Conservation (phyloP, 2,329 filamentous ascomycete genomes). For the Epichloe aotearoae region DNA sequence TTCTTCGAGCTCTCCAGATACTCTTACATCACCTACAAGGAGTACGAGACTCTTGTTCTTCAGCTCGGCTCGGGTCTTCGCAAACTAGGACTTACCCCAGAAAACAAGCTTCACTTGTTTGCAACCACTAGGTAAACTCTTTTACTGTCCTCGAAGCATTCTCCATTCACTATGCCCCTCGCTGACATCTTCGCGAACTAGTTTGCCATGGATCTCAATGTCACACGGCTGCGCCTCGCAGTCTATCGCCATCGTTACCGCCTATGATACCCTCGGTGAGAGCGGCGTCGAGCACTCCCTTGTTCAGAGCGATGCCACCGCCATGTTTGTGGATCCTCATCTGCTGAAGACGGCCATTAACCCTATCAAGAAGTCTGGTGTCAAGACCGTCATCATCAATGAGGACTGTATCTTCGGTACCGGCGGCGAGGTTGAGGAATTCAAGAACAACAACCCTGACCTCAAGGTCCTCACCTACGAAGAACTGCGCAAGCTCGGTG, state of each 20-base stretch:
- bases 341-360: slow-evolving; percentile 49
- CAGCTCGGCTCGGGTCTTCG: slow-evolving; percentile 61
- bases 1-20: slow-evolving; percentile 76
- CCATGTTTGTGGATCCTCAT: slow-evolving; percentile 79
- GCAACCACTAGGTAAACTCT: slow-evolving; percentile 59
- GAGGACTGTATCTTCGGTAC: slow-evolving; percentile 39
- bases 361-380: slow-evolving; percentile 41
- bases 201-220: slow-evolving; percentile 70
- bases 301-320: slow-evolving; percentile 62
- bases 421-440: slow-evolving; percentile 36
- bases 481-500: slow-evolving; percentile 41
- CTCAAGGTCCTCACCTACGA: slow-evolving; percentile 40
- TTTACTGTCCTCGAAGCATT: neutral
- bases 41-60: slow-evolving; percentile 60
- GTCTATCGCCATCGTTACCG: slow-evolving; percentile 82
- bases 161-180: neutral
- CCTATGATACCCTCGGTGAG: slow-evolving; percentile 84
- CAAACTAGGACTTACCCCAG: slow-evolving; percentile 55
- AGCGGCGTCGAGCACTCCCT: slow-evolving; percentile 78
- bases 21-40: slow-evolving; percentile 62
- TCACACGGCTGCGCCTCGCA: slow-evolving; percentile 70
- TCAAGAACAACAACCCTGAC: slow-evolving; percentile 42
- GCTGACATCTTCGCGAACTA: slow-evolving; percentile 18
- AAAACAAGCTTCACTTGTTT: slow-evolving; percentile 66
- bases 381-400: slow-evolving; percentile 52